Evolutionary conservation across 352 stramenopile genomes (phyloP), one percentile per base, ranked within the genome.

Genomic region (Phytophthora lateralis): DNA sequence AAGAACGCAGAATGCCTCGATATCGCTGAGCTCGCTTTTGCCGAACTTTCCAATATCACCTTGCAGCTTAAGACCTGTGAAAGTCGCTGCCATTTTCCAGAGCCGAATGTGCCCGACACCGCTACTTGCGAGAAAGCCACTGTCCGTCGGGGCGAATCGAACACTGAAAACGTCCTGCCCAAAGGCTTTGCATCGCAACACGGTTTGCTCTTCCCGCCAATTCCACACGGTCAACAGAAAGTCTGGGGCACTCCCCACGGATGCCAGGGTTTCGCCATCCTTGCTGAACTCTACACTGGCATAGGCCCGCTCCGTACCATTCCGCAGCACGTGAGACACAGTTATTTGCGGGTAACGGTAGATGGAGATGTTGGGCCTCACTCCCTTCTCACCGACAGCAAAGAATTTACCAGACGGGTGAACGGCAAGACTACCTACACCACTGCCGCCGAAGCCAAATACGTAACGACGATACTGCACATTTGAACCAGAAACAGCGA

Each of bases 41-140:
- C 95, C 95, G 56, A 98, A 98, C 65, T 98, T 98, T 47, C 95
- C 95, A 48, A 98, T 98, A 51, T 97, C 90, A 9, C 95, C 95
- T 76, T 98, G 92, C 26, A 98, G 69, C 73, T 98, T 98, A 7
- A 98, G 76, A 3, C 95, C 95, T 9, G 95, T 98, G 60, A 98
- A 98, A 27, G 95, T 98, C n/a, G 79, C 79, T 29, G 95, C 92
- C 91, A 98, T 98, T 57, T 95, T 94, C 95, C 95, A 98, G 66
- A 98, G 97, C 3, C 95, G 90, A 60, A 98, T 97, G 66, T 98
- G 95, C 2, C 93, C 93, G 2, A 96, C 91, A 42, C 94, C 95
- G 41, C 86, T 96, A 0, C 95, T 98, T 9, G 89, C 94, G 20
- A 98, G 77, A 52, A 96, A 93, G 7, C 91, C 91, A n/a, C 78